Evolutionary conservation across 306 rosid species (phyloP), one percentile per base, ranked within the genome.

Genomic region (Medicago ruthenica): DNA sequence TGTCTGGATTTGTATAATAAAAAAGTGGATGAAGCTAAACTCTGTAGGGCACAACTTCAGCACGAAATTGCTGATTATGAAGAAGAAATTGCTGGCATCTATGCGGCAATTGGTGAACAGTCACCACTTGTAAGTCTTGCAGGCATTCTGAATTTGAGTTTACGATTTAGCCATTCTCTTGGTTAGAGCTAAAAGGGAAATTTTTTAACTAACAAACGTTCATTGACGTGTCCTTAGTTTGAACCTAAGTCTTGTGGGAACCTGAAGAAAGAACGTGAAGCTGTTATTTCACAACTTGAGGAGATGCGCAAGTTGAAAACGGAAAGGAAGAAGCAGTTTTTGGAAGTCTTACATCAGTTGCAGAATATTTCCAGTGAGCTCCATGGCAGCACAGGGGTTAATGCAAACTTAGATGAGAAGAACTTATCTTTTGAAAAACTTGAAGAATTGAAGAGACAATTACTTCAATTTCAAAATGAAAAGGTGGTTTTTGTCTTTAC

Each of bases 21-120:
- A 42, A 87, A 85, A 63, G 86, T 90, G 55, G 94, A 90, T 36
- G 87, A 84, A 21, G 91, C 91, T 0, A 89, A 87, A 24, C 73
- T 71, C 27, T 54, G 41, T 71, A 84, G 81, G 81, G 88, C 88
- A 71, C 89, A 83, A 72, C 75, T 92, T 74, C 80, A 79, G 69
- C 81, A 80, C 76, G 85, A 78, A 51, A 83, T 92, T 84, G 82
- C 87, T 3, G 87, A 86, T 67, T 76, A 70, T 71, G 83, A 82
- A 80, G 83, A 82, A 59, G 92, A 90, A 81, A 74, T 90, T 67
- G 85, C 84, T 31, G 80, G 68, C 16, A 87, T 88, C 55, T 83
- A 87, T 70, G 54, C 87, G 9, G 87, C 86, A 12, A 41, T 90
- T 81, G 92, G 92, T 17, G 96, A 84, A 71, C 86, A 76, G 27